phyloP scores from a whole-genome alignment of 2,329 filamentous ascomycete genomes.

The Pseudogymnoascus sp. region DNA sequence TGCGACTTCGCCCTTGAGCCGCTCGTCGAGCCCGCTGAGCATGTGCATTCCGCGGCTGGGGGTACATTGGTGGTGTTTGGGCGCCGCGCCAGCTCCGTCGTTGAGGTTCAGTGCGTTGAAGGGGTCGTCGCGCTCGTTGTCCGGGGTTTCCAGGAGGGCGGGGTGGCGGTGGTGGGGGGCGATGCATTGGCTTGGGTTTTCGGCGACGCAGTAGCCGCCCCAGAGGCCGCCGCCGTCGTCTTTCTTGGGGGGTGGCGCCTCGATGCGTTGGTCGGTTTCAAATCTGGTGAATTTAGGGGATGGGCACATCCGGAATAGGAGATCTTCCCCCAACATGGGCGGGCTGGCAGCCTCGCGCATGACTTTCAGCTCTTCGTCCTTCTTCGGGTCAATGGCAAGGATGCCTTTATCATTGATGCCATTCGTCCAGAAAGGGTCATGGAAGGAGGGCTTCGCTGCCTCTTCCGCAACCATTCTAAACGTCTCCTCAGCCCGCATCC shows the following conservation, averaged over 20 bases:
- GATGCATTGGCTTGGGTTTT: slow-evolving; percentile 30
- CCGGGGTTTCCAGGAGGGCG: slow-evolving; percentile 32
- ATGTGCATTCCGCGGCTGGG: slow-evolving; percentile 22
- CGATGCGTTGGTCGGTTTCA: slow-evolving; percentile 63
- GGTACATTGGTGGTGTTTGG: not conserved
- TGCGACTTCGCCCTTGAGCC: slow-evolving; percentile 22
- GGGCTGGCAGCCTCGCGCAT: slow-evolving; percentile 57
- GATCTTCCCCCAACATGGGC: slow-evolving; percentile 79
- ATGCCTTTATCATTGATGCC: slow-evolving; percentile 25
- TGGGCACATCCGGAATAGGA: slow-evolving; percentile 70
- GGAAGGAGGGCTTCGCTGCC: slow-evolving; percentile 25
- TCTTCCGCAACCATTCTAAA: slow-evolving; percentile 28
- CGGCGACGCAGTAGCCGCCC: slow-evolving; percentile 59
- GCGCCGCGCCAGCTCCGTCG: not conserved
- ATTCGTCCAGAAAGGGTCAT: slow-evolving; percentile 30
- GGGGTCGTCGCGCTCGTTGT: slow-evolving; percentile 29
- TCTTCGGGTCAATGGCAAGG: slow-evolving; percentile 14
- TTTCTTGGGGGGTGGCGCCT: slow-evolving; percentile 45
- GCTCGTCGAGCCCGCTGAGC: slow-evolving; percentile 25
- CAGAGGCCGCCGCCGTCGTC: slow-evolving; percentile 61
- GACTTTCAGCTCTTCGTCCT: slow-evolving; percentile 35
- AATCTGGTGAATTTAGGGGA: slow-evolving; percentile 81
- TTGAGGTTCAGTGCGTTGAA: slow-evolving; percentile 19
- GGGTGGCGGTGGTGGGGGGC: slow-evolving; percentile 24
- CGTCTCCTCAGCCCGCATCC: slow-evolving; percentile 27